These are phyloP conservation scores for Tetrapisispora fleetii DNA, from an alignment of 805 yeast genomes.

Conservation along the genomic window DNA sequence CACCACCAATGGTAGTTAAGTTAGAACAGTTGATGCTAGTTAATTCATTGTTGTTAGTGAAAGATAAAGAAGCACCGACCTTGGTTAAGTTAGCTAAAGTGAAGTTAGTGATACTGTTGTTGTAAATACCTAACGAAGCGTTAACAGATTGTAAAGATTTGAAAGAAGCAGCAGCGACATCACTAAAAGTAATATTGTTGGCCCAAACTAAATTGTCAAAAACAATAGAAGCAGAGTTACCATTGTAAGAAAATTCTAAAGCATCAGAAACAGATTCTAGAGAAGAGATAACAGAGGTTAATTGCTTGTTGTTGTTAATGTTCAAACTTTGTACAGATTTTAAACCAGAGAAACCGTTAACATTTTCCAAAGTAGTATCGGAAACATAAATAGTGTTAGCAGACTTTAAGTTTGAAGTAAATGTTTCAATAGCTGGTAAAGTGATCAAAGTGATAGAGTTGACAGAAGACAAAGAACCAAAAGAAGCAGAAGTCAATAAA, in stretches of 20 bases:
- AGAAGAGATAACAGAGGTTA: conserved; percentile 61
- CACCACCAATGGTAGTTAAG: conserved; percentile 80
- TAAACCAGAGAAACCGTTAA: conserved; percentile 51
- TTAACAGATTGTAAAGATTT: conserved; percentile 60
- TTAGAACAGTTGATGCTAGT: conserved; percentile 56
- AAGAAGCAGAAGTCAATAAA: conserved; percentile 52
- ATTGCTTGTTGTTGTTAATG: conserved; percentile 83
- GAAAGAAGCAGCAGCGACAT: conserved; percentile 63
- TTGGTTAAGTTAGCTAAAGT: conserved; percentile 44
- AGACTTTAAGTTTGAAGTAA: conserved; percentile 64
- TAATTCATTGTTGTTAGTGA: conserved; percentile 66
- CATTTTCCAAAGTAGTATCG: conserved; percentile 60
- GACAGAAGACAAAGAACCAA: conserved; percentile 73
- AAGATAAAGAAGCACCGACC: conserved; percentile 74
- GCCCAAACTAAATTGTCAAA: conserved; percentile 74
- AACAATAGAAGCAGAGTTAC: conserved; percentile 58
- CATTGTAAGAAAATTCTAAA: conserved; percentile 77
- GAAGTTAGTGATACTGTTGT: conserved; percentile 53
- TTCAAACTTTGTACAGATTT: conserved; percentile 46
- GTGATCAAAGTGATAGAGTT: conserved; percentile 75
- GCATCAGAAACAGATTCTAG: conserved; percentile 64
- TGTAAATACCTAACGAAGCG: conserved; percentile 72
- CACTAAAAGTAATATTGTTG: conserved; percentile 78
- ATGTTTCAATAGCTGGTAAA: conserved; percentile 67
- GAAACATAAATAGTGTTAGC: conserved; percentile 63